phyloP scores from a whole-genome alignment of 2,329 filamentous ascomycete species.

The Fusarium piperis region DNA sequence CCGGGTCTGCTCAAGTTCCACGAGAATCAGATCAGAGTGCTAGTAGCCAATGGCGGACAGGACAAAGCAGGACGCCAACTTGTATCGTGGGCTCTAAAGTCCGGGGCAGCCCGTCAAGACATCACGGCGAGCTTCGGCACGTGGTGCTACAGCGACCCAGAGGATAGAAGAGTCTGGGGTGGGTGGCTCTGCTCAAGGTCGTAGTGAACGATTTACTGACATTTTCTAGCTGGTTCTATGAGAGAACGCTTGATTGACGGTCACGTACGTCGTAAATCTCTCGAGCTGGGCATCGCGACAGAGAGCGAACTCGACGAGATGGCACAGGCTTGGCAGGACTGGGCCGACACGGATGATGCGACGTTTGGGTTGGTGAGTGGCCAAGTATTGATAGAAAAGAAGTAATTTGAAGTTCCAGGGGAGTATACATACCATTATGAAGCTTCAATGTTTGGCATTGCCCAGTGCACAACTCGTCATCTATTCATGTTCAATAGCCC shows the following conservation, averaged over 20 bases:
- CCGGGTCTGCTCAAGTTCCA: conserved; percentile 39
- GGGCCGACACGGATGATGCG: conserved; percentile 41
- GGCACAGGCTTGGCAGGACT: conserved; percentile 42
- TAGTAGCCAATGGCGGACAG: conserved; percentile 40
- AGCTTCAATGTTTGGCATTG: neutral
- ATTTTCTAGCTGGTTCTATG: conserved; percentile 38
- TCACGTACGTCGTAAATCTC: conserved; percentile 36
- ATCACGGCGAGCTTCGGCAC: conserved; percentile 42
- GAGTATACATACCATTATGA: fast-evolving
- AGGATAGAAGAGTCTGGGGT: conserved; percentile 43
- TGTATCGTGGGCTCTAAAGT: conserved; percentile 41
- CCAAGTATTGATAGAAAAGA: conserved; percentile 40
- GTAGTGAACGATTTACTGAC: neutral
- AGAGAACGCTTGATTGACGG: conserved; percentile 37
- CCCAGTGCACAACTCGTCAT: neutral
- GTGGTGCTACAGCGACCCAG: conserved; percentile 42
- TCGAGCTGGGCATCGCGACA: conserved; percentile 39
- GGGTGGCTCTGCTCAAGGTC: neutral
- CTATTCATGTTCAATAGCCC: neutral
- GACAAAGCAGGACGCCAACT: conserved; percentile 42
- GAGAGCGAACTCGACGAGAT: conserved; percentile 41
- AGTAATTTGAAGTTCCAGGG: neutral
- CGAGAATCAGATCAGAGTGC: conserved; percentile 28
- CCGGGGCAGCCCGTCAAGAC: conserved; percentile 36
- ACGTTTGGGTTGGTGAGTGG: conserved; percentile 45